Base-by-base conservation (phyloP, 2,329 filamentous ascomycete genomes). In the Trichoderma citrinoviride region DNA sequence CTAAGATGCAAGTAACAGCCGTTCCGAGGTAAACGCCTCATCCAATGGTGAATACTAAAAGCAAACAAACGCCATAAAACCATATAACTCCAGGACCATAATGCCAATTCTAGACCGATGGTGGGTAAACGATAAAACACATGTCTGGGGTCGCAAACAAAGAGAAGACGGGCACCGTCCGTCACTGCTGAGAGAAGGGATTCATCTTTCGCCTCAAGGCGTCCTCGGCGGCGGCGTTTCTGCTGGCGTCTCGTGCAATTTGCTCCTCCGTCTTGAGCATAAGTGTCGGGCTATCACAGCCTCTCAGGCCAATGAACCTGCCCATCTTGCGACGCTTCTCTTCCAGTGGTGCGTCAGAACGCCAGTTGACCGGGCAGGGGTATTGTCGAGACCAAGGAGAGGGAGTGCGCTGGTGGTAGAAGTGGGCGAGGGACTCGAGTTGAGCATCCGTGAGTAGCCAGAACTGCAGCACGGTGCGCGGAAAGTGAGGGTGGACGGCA, bases 301-400 rank as follows among this genome's bases (percentile, higher is more conserved):
- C 89, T 57, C 85, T 78, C 64, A 93, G 78, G 14, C 90, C 90
- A 73, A 92, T 91, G 69, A 93, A 93, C 69, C 85, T 81, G 52
- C 90, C 90, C 73, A 92, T 85, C 77, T 87, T 87, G 67, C 89
- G 80, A 67, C 90, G 82, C 81, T 93, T 93, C 73, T 93, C 83
- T 74, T 87, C 85, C 27, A 88, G 74, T 2, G 79, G 76, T 66
- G 87, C 74, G 66, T 81, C 77, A 5, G 76, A 75, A 2, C 76
- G 74, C 90, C 89, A 92, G 61, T 79, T 76, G 72, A 93, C 84
- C n/a, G 85, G 86, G 69, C 85, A 87, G 0, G 90, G 90, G 74
- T 93, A 93, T 66, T 84, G 80, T 56, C 74, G 69, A 2, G 83
- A 83, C 78, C 81, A 86, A n/a, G 74, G 72, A 65, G 79, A 79